Base-by-base conservation (phyloP, 371 early-diverging fungal species). In the Circinella minor region DNA sequence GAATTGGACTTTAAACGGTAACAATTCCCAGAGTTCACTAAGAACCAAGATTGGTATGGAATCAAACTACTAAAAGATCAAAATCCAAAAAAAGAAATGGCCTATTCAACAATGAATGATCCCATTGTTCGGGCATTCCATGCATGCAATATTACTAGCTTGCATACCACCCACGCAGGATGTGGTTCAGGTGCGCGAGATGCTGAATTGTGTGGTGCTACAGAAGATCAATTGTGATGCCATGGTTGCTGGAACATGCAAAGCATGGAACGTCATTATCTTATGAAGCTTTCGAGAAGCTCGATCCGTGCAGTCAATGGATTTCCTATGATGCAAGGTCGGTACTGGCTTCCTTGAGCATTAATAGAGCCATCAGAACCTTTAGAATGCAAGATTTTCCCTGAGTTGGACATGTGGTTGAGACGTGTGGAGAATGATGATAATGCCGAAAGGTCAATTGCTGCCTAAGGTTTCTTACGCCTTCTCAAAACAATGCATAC, bases 201-300 rank as follows among this genome's bases (percentile, higher is more conserved):
- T 51, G 51, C 51, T 14, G 51, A 15, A 51, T 51, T 51, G 51
- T 6, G 15, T 51, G 51, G 51, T 4, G 51, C 51, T 13, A 51
- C 51, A 51, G 51, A 51, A 51, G 51, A 51, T 15, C 51, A 15
- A 51, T n/a, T 51, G 15, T 15, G 51, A 13, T 6, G 51, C 8
- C 51, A 51, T n/a, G 51, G 51, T 15, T 51, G 51, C 51, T 51
- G 51, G 51, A 51, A 51, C 15, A 51, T 51, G 51, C 4, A 51
- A 51, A 51, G 51, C 51, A 51, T 51, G 51, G 51, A 51, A 51
- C 51, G 51, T 5, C 51, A 51, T n/a, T 51, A 51, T 51, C 51
- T 51, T 8, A n/a, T 14, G n/a, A 51, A 51, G 1, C 51, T 51
- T 5, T 51, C 51, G 1, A 51, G 51, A 51, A 15, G 14, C 15